phyloP scores from a whole-genome alignment of 257 asterid species.

The Schizonepeta tenuifolia region DNA sequence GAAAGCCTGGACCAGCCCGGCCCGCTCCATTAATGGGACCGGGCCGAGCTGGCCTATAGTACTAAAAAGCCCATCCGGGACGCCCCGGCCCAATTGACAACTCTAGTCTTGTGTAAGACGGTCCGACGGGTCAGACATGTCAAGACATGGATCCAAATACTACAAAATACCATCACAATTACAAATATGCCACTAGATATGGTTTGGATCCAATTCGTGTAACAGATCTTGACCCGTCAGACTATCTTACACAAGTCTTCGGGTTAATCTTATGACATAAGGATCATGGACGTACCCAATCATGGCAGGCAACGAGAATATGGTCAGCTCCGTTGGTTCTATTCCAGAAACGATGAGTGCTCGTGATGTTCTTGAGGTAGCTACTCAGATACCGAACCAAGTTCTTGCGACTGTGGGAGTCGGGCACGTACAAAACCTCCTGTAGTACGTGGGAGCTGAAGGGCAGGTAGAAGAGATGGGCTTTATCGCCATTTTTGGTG shows the following conservation, averaged over 20 bases:
- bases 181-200: no score
- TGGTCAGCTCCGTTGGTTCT: conserved; percentile 72
- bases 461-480: conserved; percentile 76
- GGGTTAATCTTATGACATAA: no score
- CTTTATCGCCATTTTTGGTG: conserved; percentile 54
- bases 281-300: conserved; percentile 56
- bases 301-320: conserved; percentile 88
- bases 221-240: no score
- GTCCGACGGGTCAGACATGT: no score
- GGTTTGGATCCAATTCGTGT: no score
- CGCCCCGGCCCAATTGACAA: no score
- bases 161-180: not conserved
- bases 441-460: conserved; percentile 64
- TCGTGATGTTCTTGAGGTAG: conserved; percentile 59
- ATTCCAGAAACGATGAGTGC: conserved; percentile 60
- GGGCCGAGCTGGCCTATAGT: no score
- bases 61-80: no score
- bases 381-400: conserved; percentile 50
- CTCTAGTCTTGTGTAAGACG: no score
- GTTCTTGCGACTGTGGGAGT: conserved; percentile 59
- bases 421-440: conserved; percentile 54
- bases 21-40: no score
- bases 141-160: not conserved
- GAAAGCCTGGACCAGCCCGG: no score
- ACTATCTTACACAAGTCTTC: no score